phyloP scores from a whole-genome alignment of 805 yeast genomes.

The Candida endomychidarum region DNA sequence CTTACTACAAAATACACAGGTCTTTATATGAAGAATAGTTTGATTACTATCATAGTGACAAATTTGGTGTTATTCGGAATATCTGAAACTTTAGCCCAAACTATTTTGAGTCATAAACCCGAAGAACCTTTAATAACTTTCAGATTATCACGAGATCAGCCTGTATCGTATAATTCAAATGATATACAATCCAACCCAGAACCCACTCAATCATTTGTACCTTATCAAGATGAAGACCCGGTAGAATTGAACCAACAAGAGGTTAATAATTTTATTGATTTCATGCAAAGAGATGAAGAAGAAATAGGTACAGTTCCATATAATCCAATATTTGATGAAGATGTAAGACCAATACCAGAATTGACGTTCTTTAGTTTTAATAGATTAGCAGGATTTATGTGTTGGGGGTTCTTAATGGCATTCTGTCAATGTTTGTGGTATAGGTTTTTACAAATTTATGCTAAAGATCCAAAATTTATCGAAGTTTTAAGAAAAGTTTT shows the following conservation, averaged over 20 bases:
- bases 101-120: constrained; percentile 40
- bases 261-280: constrained; percentile 29
- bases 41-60: constrained; percentile 77
- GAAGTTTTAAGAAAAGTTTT: constrained; percentile 83
- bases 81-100: constrained; percentile 90
- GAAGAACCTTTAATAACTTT: constrained; percentile 16
- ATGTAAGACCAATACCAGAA: constrained; percentile 14
- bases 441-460: constrained; percentile 74
- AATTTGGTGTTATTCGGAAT: constrained; percentile 81
- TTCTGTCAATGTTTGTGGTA: constrained; percentile 91
- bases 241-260: constrained; percentile 19
- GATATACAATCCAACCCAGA: constrained; percentile 10
- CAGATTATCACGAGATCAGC: constrained; percentile 6
- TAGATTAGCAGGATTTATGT: constrained; percentile 74
- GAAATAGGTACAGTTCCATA: constrained; percentile 13
- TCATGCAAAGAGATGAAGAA: constrained; percentile 29
- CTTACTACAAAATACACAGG: constrained; percentile 58
- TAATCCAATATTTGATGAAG: constrained; percentile 9
- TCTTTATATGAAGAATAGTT: constrained; percentile 61
- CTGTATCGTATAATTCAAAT: constrained; percentile 22
- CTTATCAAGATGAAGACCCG: constrained; percentile 12
- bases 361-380: constrained; percentile 57
- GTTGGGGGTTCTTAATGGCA: constrained; percentile 85
- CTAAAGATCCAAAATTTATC: constrained; percentile 78
- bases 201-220: neutral